A percentile compares a stretch with the other conserved stretches of the same genome.
Conservation (phyloP, 108 stramenopile species). For the Licmophora abbreviata region DNA sequence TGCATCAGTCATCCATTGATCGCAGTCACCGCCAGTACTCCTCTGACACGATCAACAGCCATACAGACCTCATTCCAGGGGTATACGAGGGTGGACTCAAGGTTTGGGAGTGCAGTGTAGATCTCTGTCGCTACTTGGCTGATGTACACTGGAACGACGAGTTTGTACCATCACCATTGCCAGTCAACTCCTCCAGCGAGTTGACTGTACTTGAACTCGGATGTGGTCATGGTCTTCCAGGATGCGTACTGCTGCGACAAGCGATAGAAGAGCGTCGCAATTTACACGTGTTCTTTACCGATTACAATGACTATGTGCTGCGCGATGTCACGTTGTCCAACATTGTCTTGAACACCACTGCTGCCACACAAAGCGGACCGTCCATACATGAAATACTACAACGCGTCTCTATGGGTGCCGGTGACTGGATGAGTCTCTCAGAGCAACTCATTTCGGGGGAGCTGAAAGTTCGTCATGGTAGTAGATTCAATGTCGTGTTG, state of each 20-base stretch:
- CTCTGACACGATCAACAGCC: no score
- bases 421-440: slow-evolving; percentile 65
- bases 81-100: slow-evolving; percentile 80
- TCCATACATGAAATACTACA: slow-evolving; percentile 13
- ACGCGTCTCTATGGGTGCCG: slow-evolving; percentile 39
- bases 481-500: slow-evolving; percentile 58
- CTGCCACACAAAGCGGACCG: slow-evolving; percentile 2
- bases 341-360: slow-evolving; percentile 29
- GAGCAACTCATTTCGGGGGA: slow-evolving; percentile 14
- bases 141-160: slow-evolving; percentile 7
- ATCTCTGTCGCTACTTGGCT: slow-evolving; percentile 55
- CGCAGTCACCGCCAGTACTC: no score
- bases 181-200: background rate
- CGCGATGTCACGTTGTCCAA: slow-evolving; percentile 53
- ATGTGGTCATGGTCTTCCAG: slow-evolving; percentile 72
- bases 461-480: slow-evolving; percentile 14
- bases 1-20: no score
- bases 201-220: slow-evolving; percentile 53
- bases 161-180: background rate
- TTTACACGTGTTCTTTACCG: slow-evolving; percentile 33
- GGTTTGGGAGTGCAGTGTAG: slow-evolving; percentile 80
- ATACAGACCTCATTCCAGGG: slow-evolving; percentile 57
- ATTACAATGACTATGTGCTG: slow-evolving; percentile 58
- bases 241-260: slow-evolving; percentile 43
- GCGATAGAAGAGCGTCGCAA: slow-evolving; percentile 7